Percentiles rank a stretch among this genome's conserved stretches.
Evolutionary conservation across 495 filamentous ascomycete genomes (phyloP).

Genomic region (Podospora anserina): DNA sequence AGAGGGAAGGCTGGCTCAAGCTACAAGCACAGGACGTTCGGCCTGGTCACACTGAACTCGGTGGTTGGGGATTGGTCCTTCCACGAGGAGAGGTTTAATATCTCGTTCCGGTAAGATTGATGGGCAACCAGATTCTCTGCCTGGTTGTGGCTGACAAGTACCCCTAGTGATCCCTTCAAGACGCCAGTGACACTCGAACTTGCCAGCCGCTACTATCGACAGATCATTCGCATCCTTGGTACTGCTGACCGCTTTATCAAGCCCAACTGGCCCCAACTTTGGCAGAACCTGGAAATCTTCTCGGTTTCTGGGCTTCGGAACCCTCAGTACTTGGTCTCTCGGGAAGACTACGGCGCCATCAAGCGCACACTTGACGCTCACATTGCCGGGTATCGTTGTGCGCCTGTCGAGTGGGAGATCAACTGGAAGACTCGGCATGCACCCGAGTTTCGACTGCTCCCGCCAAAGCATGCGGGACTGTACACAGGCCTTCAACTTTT

Average conservation of each 20-base stretch:
- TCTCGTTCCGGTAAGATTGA: slow-evolving; percentile 60
- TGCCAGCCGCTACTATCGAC: slow-evolving; percentile 72
- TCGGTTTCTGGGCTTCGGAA: slow-evolving; percentile 59
- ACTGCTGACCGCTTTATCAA: slow-evolving; percentile 73
- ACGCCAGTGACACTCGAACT: slow-evolving; percentile 64
- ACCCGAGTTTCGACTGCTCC: slow-evolving; percentile 78
- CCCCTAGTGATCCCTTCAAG: slow-evolving; percentile 54
- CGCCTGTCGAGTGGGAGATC: slow-evolving; percentile 74
- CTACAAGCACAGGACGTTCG: slow-evolving; percentile 52
- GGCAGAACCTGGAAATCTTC: slow-evolving; percentile 64
- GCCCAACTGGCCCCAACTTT: slow-evolving; percentile 75
- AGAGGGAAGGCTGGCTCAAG: slow-evolving; percentile 46
- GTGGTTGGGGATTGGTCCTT: slow-evolving; percentile 39
- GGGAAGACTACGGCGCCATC: slow-evolving; percentile 76
- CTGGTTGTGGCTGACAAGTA: not conserved
- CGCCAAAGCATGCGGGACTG: slow-evolving; percentile 55
- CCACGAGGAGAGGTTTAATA: slow-evolving; percentile 79
- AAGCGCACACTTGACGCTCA: slow-evolving; percentile 84
- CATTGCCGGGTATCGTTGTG: slow-evolving; percentile 70
- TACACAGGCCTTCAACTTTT: slow-evolving; percentile 77
- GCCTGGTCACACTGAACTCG: slow-evolving; percentile 68
- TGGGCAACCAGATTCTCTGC: not conserved
- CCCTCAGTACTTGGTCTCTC: slow-evolving; percentile 48
- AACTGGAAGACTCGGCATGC: slow-evolving; percentile 73
- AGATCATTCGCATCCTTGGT: slow-evolving; percentile 71